Conservation (phyloP, 2,329 filamentous ascomycete genomes). For the Colletotrichum cordylinicola region DNA sequence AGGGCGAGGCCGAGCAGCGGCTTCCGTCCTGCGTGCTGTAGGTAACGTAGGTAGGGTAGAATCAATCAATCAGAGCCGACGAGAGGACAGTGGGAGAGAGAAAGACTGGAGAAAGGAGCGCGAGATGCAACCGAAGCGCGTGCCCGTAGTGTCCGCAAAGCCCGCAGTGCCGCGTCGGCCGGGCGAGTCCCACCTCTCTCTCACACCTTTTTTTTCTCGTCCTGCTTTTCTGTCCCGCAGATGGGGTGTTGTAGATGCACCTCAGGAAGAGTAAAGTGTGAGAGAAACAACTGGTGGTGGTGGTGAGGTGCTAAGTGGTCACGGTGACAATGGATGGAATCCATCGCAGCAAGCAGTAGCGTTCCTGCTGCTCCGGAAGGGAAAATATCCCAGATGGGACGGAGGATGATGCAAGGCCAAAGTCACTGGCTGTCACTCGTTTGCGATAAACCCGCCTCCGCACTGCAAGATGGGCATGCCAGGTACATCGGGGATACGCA, state of each 20-base stretch:
- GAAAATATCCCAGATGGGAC: not conserved
- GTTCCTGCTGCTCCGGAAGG: not conserved
- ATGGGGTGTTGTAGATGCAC: constrained; percentile 7
- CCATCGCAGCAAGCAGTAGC: constrained; percentile 24
- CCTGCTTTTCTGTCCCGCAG: not conserved
- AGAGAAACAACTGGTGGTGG: not conserved
- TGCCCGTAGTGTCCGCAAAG: not conserved
- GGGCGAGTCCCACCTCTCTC: constrained; percentile 28
- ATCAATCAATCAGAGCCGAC: not conserved
- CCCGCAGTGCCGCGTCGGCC: constrained; percentile 14
- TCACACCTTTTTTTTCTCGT: not conserved
- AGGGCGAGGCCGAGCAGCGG: not conserved
- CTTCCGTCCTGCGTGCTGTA: not conserved
- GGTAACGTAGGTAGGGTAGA: not conserved
- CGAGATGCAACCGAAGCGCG: constrained; percentile 10
- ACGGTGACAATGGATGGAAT: not conserved
- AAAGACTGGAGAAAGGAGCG: constrained; percentile 7
- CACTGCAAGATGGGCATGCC: not conserved
- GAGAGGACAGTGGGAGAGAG: not conserved
- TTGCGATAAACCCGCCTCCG: not conserved
- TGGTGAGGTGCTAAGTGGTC: not conserved
- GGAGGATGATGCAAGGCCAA: not conserved
- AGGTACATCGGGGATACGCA: not conserved
- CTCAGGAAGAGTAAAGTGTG: not conserved
- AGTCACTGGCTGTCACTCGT: constrained; percentile 1